Base-by-base conservation (phyloP, 163 green algal species). In the Scenedesmus sp. region DNA sequence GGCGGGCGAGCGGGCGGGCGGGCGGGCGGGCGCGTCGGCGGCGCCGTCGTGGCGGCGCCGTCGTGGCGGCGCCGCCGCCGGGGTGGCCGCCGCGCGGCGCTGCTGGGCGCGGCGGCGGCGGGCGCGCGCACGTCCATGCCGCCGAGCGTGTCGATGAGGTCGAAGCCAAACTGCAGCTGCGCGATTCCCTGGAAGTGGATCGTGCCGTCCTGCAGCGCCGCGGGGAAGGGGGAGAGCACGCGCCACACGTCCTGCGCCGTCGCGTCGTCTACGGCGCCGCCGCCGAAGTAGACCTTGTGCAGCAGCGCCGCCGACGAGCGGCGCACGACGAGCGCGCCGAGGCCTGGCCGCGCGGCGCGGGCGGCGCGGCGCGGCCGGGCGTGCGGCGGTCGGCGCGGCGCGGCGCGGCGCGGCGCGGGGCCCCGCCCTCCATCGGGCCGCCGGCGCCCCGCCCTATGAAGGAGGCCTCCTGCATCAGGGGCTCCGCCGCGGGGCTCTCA, bases 151-250 rank as follows among this genome's bases (percentile, higher is more conserved):
- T 48, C 9, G 4, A 92, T 60, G 29, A 82, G 64, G 9, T 83
- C 73, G 29, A 93, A 89, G 39, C 88, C 89, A 45, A 93, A 86
- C 65, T 83, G 78, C 18, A 95, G 78, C 17, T 82, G 67, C 31
- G 91, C 78, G 65, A 95, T 90, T 82, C 90, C 87, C 26, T 94
- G 82, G 78, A 95, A 95, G 33, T 86, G 24, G 26, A 93, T 77
- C 7, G 90, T 94, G 62, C 90, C 91, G 66, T 95, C 90, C 71
- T 94, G 88, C n/a, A 94, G 81, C 7, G 80, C 65, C 31, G 90
- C 83, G 0, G 75, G 75, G 13, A 78, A 80, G 0, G 53, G 62
- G 56, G 84, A 91, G 33, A 76, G 33, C 24, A 76, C 24, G 0
- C 66, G 48, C 66, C 66, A 76, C 15, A 76, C 31, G 50, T 76